Evolutionary conservation across 805 yeast species (phyloP).

Genomic region (Kluyveromyces siamensis): DNA sequence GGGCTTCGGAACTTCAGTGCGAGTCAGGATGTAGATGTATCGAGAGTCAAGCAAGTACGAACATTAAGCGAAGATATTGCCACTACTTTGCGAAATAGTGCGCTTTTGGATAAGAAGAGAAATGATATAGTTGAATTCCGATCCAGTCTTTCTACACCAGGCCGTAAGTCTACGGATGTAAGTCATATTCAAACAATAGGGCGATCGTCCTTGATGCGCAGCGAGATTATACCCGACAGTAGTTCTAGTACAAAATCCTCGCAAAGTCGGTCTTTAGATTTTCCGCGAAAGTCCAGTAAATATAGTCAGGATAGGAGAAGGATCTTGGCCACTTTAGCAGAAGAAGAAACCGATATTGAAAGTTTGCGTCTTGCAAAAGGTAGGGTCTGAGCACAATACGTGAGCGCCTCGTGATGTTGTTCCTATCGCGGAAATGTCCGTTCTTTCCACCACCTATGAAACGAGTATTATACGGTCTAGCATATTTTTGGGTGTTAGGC

Average conservation of each 20-base stretch:
- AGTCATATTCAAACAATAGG: constrained; percentile 15
- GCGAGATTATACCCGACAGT: not conserved
- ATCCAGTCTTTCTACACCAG: constrained; percentile 28
- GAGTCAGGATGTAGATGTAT: constrained; percentile 25
- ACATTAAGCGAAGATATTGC: constrained; percentile 30
- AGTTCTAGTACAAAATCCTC: too few species aligned
- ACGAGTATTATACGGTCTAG: too few species aligned
- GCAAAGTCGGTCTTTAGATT: not conserved
- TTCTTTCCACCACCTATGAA: too few species aligned
- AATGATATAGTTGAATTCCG: constrained; percentile 22
- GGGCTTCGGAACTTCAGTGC: constrained; percentile 27
- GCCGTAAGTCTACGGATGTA: constrained; percentile 27
- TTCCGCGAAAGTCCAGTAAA: not conserved
- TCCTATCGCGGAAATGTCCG: too few species aligned
- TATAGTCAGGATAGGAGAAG: constrained; percentile 1
- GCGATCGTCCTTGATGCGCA: not conserved
- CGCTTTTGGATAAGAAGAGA: constrained; percentile 18
- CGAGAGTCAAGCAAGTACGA: constrained; percentile 33
- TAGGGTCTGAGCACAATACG: not conserved
- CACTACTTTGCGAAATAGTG: constrained; percentile 26
- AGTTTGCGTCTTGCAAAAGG: not conserved
- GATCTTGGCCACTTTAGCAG: not conserved
- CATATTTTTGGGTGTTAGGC: not conserved
- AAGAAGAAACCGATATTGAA: not conserved
- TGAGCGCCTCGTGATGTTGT: too few species aligned